Conservation (phyloP, 257 asterid species). For the Primulina eburnea region DNA sequence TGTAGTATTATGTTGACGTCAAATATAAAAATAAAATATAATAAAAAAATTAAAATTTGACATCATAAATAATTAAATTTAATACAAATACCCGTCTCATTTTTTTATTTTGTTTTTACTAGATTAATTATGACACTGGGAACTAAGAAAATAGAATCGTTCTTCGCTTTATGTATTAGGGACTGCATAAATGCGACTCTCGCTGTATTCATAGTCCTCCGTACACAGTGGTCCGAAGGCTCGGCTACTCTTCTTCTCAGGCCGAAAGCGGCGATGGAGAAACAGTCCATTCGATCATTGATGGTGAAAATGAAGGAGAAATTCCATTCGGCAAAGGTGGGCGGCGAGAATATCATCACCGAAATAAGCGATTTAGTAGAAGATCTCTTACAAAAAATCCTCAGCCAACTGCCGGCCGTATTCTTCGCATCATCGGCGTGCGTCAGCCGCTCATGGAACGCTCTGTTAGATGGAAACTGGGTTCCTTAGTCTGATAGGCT, state of each 20-base stretch:
- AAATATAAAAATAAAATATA: too few relatives aligned
- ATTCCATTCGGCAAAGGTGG: not conserved
- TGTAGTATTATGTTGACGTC: too few relatives aligned
- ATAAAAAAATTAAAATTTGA: too few relatives aligned
- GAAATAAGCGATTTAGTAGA: slow-evolving; percentile 50
- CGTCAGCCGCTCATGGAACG: slow-evolving; percentile 74
- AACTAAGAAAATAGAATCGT: too few relatives aligned
- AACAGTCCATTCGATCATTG: slow-evolving; percentile 27
- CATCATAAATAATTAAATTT: too few relatives aligned
- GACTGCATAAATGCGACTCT: too few relatives aligned
- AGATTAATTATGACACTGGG: too few relatives aligned
- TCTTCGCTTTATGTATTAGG: too few relatives aligned
- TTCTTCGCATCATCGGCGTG: slow-evolving; percentile 75
- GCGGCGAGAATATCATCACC: not conserved
- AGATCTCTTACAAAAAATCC: slow-evolving; percentile 54
- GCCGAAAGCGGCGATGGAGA: slow-evolving; percentile 24
- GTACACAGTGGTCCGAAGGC: too few relatives aligned
- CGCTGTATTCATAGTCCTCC: too few relatives aligned
- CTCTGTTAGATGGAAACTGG: slow-evolving; percentile 3
- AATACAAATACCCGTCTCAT: fast-evolving
- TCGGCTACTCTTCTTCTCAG: not conserved
- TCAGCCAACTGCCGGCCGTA: slow-evolving; percentile 62
- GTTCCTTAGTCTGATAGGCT: not conserved
- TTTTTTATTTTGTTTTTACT: too few relatives aligned
- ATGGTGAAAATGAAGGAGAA: slow-evolving; percentile 25